Percentiles rank a stretch among this genome's conserved stretches.
These are phyloP conservation scores for Tolypocladium paradoxum DNA, from an alignment of 2,329 filamentous ascomycete species.

Conservation along the genomic window DNA sequence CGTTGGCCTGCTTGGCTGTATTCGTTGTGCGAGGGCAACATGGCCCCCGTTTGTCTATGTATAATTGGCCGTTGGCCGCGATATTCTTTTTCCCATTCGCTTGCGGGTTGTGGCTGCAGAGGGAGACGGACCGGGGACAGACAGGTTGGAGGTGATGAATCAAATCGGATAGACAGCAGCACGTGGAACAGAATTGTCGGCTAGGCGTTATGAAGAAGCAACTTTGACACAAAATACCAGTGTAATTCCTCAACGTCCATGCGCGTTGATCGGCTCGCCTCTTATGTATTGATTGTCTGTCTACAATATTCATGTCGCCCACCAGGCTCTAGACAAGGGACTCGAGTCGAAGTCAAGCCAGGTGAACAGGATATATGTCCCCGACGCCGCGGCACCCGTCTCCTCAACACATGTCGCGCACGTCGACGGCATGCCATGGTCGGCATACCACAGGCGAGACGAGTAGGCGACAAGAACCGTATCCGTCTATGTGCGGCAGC, in stretches of 20 bases:
- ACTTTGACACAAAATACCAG: neutral
- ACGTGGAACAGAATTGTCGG: slow-evolving; percentile 2
- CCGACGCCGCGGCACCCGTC: neutral
- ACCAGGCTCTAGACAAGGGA: neutral
- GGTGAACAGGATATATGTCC: neutral
- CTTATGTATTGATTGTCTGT: neutral
- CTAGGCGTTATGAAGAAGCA: slow-evolving; percentile 2
- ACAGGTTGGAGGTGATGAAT: neutral
- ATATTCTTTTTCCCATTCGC: neutral
- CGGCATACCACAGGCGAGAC: neutral
- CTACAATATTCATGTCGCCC: neutral
- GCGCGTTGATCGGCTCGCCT: neutral
- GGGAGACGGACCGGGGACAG: neutral
- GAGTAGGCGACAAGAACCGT: neutral
- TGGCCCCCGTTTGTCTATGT: neutral
- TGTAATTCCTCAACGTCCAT: neutral
- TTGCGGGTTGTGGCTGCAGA: neutral
- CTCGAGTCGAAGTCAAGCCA: neutral
- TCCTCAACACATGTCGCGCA: neutral
- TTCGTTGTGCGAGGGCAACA: neutral
- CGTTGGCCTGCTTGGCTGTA: slow-evolving; percentile 4
- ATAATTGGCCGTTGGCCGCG: neutral
- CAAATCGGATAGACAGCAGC: neutral
- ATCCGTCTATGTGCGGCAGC: slow-evolving; percentile 1
- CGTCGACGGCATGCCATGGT: neutral